phyloP scores from a whole-genome alignment of 2,329 filamentous ascomycete genomes.

The Ophiostoma populinum region DNA sequence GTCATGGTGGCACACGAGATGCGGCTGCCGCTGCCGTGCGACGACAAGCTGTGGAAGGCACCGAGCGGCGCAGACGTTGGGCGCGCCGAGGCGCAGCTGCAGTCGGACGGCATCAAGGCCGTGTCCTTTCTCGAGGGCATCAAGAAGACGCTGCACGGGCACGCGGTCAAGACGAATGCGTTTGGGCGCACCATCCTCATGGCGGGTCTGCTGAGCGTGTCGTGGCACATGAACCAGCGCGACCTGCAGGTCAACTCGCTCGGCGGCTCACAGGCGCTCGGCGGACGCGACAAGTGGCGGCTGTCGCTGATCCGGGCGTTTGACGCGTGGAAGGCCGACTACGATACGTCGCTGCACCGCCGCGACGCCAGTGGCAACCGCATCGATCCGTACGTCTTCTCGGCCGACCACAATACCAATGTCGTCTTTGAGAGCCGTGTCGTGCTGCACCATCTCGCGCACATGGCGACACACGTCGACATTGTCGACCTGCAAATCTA shows the following conservation, averaged over 20 bases:
- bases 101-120: constrained; percentile 66
- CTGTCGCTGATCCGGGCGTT: constrained; percentile 72
- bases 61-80: constrained; percentile 75
- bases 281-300: constrained; percentile 83
- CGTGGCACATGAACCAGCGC: constrained; percentile 94
- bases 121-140: constrained; percentile 80
- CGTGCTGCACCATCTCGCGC: constrained; percentile 80
- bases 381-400: constrained; percentile 16
- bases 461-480: constrained; percentile 96
- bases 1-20: constrained; percentile 97
- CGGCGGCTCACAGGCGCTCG: constrained; percentile 54
- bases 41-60: constrained; percentile 84
- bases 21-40: constrained; percentile 76
- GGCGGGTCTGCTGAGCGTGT: constrained; percentile 82
- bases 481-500: constrained; percentile 97
- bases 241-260: constrained; percentile 84
- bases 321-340: constrained; percentile 85
- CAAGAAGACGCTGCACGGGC: constrained; percentile 73
- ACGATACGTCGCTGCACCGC: constrained; percentile 60
- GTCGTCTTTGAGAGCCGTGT: constrained; percentile 72
- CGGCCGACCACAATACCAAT: constrained; percentile 40
- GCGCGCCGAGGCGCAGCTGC: constrained; percentile 62
- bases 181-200: constrained; percentile 90
- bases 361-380: constrained; percentile 5
- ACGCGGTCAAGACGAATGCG: constrained; percentile 74